phyloP scores from a whole-genome alignment of 2,329 filamentous ascomycete species.

The Xenoacremonium recifei region DNA sequence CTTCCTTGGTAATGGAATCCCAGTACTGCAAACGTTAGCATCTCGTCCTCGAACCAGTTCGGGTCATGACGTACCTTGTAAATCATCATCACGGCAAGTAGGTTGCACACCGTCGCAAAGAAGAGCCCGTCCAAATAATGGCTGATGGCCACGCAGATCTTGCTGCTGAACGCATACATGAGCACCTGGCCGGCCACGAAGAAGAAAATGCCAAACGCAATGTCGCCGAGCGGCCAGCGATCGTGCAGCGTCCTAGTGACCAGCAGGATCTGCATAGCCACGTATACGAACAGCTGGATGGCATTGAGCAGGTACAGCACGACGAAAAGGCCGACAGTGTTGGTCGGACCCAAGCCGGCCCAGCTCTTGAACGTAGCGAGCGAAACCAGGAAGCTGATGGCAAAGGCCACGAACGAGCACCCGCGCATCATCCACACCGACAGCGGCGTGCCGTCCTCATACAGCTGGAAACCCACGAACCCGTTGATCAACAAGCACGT shows the following conservation, averaged over 20 bases:
- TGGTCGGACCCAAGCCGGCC: slow-evolving; percentile 80
- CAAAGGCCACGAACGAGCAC: slow-evolving; percentile 76
- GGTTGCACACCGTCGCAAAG: slow-evolving; percentile 90
- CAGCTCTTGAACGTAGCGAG: slow-evolving; percentile 91
- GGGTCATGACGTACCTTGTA: slow-evolving; percentile 70
- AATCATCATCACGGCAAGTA: slow-evolving; percentile 98
- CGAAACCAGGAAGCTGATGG: slow-evolving; percentile 81
- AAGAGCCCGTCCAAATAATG: slow-evolving; percentile 95
- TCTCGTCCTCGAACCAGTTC: neutral
- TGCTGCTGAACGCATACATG: slow-evolving; percentile 83
- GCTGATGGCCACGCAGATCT: slow-evolving; percentile 78
- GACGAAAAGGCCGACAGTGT: slow-evolving; percentile 86
- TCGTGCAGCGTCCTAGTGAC: slow-evolving; percentile 90
- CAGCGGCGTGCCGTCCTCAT: slow-evolving; percentile 91
- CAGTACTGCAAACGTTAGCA: slow-evolving; percentile 64
- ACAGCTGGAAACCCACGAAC: slow-evolving; percentile 97
- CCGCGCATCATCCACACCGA: slow-evolving; percentile 90
- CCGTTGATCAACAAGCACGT: slow-evolving; percentile 93
- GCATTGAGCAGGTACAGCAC: slow-evolving; percentile 91
- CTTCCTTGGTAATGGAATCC: slow-evolving; percentile 98
- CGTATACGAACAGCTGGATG: slow-evolving; percentile 80
- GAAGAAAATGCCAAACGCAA: slow-evolving; percentile 86
- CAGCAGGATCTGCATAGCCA: slow-evolving; percentile 83
- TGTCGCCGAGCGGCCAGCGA: slow-evolving; percentile 91
- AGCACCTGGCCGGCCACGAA: slow-evolving; percentile 91